phyloP scores from a whole-genome alignment of 768 basidiomycete species.

The Candolleomyces eurysporus region DNA sequence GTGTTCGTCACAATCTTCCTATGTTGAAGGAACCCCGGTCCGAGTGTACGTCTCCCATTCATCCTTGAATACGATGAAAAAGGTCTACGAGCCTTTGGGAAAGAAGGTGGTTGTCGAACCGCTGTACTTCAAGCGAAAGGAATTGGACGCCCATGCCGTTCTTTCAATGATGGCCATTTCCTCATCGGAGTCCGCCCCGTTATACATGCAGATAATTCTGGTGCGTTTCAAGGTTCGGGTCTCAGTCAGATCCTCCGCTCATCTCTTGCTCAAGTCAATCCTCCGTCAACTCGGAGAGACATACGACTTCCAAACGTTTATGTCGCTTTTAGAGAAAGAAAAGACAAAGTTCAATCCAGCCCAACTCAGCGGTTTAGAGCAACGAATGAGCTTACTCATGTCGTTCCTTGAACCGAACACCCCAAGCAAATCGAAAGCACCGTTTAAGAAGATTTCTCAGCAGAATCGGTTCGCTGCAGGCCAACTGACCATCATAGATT shows the following conservation, averaged over 20 bases:
- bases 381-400: constrained; percentile 58
- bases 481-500: constrained; percentile 64
- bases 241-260: neutral
- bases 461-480: constrained; percentile 49
- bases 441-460: neutral
- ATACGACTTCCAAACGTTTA: constrained; percentile 53
- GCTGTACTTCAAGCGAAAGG: constrained; percentile 51
- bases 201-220: constrained; percentile 69
- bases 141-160: constrained; percentile 68
- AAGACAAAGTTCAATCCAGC: constrained; percentile 54
- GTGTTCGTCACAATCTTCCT: constrained; percentile 30
- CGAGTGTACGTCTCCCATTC: constrained; percentile 60
- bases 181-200: constrained; percentile 56
- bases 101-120: constrained; percentile 50
- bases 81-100: constrained; percentile 54
- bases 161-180: constrained; percentile 74
- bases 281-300: constrained; percentile 61
- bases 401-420: constrained; percentile 47
- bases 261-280: constrained; percentile 40
- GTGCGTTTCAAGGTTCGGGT: constrained; percentile 34
- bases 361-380: constrained; percentile 56
- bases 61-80: constrained; percentile 58
- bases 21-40: constrained; percentile 31
- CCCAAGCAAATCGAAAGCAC: neutral
- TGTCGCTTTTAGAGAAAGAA: constrained; percentile 39